Base-by-base conservation (phyloP, 1,284 basidiomycete genomes). In the Tylopilus sp. region DNA sequence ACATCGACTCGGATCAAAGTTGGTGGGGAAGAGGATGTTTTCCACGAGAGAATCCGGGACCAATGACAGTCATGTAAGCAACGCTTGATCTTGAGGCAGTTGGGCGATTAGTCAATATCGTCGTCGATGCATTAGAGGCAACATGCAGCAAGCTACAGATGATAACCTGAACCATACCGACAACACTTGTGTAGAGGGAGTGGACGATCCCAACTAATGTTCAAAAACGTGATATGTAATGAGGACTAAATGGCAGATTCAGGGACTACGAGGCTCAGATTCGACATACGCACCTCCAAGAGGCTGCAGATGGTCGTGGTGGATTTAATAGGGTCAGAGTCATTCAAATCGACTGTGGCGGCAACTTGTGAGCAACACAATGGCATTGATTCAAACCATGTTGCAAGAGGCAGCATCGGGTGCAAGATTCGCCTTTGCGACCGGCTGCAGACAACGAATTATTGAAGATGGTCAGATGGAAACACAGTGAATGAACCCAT, bases 101-200 rank as follows among this genome's bases (percentile, higher is more conserved):
- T 3, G 1, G 11, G 34, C 6, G 26, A n/a, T 55, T 6, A 55
- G 43, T 18, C n/a, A 12, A 15, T 35, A 31, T 18, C n/a, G 3
- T 18, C 2, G 6, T 2, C 5, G 3, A 17, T 0, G 7, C 4
- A 26, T 18, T 10, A 4, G 4, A n/a, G 24, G 2, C 28, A 2
- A 54, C 57, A 14, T 48, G 58, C 57, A 58, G 10, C 38, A 58
- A 12, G 8, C 40, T 47, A n/a, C 8, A 1, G 21, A 60, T 30
- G 12, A 33, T 34, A 7, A 20, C 17, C 31, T 38, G 47, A n/a
- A 60, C 4, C 0, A 40, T 40, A 3, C 14, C 55, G 12, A 45
- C 33, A 15, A 47, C 55, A 4, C 15, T n/a, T 0, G 4, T 10
- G 2, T 46, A 43, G 1, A 58, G 46, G 1, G 5, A 0, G 14